phyloP scores from a whole-genome alignment of 371 early-diverging fungal genomes.

The Apophysomyces trapeziformis region DNA sequence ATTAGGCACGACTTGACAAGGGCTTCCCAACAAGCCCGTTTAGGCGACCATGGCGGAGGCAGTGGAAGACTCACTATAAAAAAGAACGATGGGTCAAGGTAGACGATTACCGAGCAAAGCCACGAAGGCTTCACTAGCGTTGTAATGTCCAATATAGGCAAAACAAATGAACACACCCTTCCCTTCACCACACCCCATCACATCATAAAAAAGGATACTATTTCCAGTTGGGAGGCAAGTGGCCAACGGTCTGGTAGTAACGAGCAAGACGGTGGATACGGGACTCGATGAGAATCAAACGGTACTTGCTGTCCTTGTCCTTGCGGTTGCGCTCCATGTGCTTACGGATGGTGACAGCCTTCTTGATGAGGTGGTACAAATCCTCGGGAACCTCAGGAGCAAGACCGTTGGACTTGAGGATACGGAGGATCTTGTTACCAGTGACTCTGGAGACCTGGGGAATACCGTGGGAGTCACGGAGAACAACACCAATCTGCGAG shows the following conservation, averaged over 20 bases:
- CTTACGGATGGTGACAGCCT: constrained; percentile 99
- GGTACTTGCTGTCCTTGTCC: constrained; percentile 99
- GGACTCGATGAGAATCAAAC: constrained; percentile 98
- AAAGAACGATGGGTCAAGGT: constrained; percentile 44
- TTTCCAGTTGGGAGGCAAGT: constrained; percentile 99
- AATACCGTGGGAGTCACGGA: constrained; percentile 98
- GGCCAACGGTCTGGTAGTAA: constrained; percentile 99
- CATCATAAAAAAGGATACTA: constrained; percentile 66
- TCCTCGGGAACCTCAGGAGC: constrained; percentile 99
- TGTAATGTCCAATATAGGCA: constrained; percentile 38
- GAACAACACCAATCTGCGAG: constrained; percentile 98
- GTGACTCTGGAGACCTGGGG: constrained; percentile 96
- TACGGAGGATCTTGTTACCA: constrained; percentile 96
- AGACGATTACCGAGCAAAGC: constrained; percentile 45
- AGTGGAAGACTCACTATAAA: constrained; percentile 54
- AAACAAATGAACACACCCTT: constrained; percentile 6
- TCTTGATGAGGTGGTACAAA: constrained; percentile 99
- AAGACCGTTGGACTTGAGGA: constrained; percentile 89
- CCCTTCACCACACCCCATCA: constrained; percentile 6
- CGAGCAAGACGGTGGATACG: constrained; percentile 99
- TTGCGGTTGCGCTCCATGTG: constrained; percentile 99
- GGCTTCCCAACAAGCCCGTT: constrained; percentile 13
- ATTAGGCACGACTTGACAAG: not conserved
- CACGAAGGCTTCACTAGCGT: constrained; percentile 8
- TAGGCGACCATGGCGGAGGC: constrained; percentile 56